Base-by-base conservation (phyloP, 2,329 filamentous ascomycete genomes). In the Stagonosporopsis rhizophila region DNA sequence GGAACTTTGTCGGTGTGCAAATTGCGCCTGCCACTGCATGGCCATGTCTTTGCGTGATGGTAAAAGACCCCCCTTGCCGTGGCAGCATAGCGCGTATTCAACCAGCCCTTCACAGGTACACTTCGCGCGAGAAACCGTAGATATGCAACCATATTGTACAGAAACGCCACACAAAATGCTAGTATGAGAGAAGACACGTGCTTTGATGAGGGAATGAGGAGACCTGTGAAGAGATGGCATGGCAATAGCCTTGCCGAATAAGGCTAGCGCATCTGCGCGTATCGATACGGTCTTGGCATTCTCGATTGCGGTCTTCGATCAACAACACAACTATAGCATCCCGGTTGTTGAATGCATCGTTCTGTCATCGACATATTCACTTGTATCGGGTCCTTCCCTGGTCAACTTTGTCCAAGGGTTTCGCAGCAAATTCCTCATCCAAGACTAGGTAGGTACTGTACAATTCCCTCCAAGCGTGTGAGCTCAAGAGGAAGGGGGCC, bases 211-310 rank as follows among this genome's bases (percentile, higher is more conserved):
- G n/a, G 14, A 32, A 32, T n/a, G 30, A 15, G 7, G 14, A n/a
- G 4, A 32, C 30, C 30, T n/a, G 30, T 5, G n/a, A 32, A 1
- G 14, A n/a, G 14, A 34, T 12, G 22, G 23, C n/a, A 37, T 27
- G 44, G 30, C 12, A 7, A 14, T 34, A 25, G 17, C 22, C 6
- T 23, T 14, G 15, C 14, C 23, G 28, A n/a, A 34, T 41, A 27
- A 45, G 40, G 40, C 34, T 19, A 20, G 28, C 28, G 35, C 46
- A 20, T 41, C 27, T 6, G 28, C 39, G 20, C n/a, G n/a, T n/a
- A n/a, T n/a, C n/a, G n/a, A n/a, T n/a, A n/a, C 19, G 22, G 44
- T 27, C 45, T 55, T 55, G 52, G 39, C 45, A 25, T 14, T 9
- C 2, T 34, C 37, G 17, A 7, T 30, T 1, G n/a, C 25, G 25